Evolutionary conservation across 2,329 filamentous ascomycete genomes (phyloP).

Genomic region (Fusarium continuum): DNA sequence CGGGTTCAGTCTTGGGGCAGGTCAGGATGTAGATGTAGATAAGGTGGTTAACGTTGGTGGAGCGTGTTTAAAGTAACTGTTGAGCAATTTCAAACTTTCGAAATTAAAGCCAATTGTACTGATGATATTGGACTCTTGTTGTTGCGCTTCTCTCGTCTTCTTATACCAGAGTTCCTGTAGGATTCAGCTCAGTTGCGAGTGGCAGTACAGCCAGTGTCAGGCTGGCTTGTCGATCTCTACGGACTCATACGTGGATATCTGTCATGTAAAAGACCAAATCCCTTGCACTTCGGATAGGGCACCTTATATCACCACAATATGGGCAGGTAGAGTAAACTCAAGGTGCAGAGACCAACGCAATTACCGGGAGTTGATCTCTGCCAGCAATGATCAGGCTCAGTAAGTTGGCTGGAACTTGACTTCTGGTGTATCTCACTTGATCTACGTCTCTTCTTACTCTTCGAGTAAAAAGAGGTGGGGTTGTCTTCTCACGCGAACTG

Average conservation of each 20-base stretch:
- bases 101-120: background rate
- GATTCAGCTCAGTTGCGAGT: background rate
- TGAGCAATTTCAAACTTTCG: too few species aligned
- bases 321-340: too few species aligned
- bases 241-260: slow-evolving; percentile 32
- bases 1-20: slow-evolving; percentile 18
- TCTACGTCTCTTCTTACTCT: too few species aligned
- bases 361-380: background rate
- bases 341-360: background rate
- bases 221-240: background rate
- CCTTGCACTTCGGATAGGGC: too few species aligned
- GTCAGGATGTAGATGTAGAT: background rate
- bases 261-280: too few species aligned
- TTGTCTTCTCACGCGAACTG: too few species aligned
- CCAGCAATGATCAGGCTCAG: background rate
- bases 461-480: too few species aligned
- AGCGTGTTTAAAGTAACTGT: background rate
- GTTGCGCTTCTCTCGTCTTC: background rate
- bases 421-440: rapidly evolving
- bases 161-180: background rate
- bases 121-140: background rate
- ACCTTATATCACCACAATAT: too few species aligned
- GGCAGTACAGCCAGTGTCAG: slow-evolving; percentile 9
- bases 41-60: background rate
- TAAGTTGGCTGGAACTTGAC: background rate